phyloP scores from a whole-genome alignment of 495 filamentous ascomycete species.

The Tetracladium marchalianum region DNA sequence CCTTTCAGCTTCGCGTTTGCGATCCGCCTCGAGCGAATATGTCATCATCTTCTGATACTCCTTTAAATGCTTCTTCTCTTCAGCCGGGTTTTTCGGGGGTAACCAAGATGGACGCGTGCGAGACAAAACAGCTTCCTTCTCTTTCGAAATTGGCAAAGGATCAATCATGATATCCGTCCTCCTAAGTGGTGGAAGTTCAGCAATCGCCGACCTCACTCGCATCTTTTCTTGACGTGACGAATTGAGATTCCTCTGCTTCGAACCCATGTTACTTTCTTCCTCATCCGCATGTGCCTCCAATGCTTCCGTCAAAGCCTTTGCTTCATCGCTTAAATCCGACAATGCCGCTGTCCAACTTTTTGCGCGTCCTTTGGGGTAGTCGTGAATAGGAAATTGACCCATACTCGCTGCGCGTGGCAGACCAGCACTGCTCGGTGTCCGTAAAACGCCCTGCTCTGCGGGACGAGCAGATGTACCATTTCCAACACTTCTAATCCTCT shows the following conservation, averaged over 20 bases:
- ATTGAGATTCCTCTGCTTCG: constrained; percentile 23
- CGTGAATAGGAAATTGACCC: constrained; percentile 19
- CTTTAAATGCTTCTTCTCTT: constrained; percentile 83
- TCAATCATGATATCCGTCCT: constrained; percentile 93
- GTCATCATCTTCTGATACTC: constrained; percentile 95
- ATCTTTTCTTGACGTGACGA: constrained; percentile 45
- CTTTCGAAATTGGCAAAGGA: constrained; percentile 87
- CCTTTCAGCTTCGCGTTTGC: constrained; percentile 40
- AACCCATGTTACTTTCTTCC: constrained; percentile 32
- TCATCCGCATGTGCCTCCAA: constrained; percentile 76
- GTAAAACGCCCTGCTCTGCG: constrained; percentile 35
- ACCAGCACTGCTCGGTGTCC: constrained; percentile 27
- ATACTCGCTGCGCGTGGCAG: constrained; percentile 14
- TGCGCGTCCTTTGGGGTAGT: constrained; percentile 39
- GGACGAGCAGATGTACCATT: constrained; percentile 43
- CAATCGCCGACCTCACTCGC: constrained; percentile 41
- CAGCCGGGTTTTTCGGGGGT: constrained; percentile 84
- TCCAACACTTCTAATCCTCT: constrained; percentile 38
- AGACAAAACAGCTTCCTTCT: constrained; percentile 88
- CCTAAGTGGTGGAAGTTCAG: constrained; percentile 71
- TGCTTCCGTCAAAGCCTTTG: constrained; percentile 79
- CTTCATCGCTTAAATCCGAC: constrained; percentile 74
- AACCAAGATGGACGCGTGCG: constrained; percentile 91
- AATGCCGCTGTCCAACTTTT: constrained; percentile 82
- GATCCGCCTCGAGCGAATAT: constrained; percentile 58